Conservation (phyloP, 306 rosid genomes). For the Albizia julibrissin region DNA sequence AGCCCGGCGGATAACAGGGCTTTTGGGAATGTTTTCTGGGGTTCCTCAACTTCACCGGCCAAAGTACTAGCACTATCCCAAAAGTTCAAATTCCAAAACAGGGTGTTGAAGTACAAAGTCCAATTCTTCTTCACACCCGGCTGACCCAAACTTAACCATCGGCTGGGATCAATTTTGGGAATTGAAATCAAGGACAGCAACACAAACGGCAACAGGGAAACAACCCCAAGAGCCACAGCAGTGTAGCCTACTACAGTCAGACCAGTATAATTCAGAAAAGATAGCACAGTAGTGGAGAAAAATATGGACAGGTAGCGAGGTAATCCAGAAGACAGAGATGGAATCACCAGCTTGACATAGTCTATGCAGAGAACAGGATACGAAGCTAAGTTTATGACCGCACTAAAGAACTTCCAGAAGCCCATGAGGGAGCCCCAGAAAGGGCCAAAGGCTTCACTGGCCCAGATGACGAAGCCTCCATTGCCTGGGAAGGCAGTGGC, state of each 20-base stretch:
- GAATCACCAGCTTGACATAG: constrained; percentile 45
- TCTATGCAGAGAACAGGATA: constrained; percentile 49
- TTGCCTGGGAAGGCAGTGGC: constrained; percentile 52
- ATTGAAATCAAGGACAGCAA: constrained; percentile 45
- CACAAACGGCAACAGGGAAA: constrained; percentile 48
- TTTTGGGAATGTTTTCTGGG: constrained; percentile 51
- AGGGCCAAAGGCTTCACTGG: constrained; percentile 46
- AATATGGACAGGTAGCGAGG: constrained; percentile 22
- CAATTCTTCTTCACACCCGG: constrained; percentile 50
- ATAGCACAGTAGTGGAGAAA: constrained; percentile 39
- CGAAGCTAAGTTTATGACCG: constrained; percentile 47
- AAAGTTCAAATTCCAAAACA: constrained; percentile 64
- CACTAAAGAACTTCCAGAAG: constrained; percentile 46
- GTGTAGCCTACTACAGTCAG: constrained; percentile 47
- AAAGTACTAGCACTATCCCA: constrained; percentile 67
- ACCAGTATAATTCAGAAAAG: constrained; percentile 48
- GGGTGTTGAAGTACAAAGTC: constrained; percentile 55
- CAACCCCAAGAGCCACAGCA: constrained; percentile 37
- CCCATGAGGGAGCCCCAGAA: constrained; percentile 56
- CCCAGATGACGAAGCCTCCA: constrained; percentile 50
- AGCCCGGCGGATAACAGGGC: constrained; percentile 51
- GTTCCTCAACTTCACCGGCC: constrained; percentile 60
- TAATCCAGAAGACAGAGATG: constrained; percentile 41
- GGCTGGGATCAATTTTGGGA: constrained; percentile 47
- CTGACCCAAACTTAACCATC: constrained; percentile 57